These are phyloP conservation scores for Adansonia rubrostipa DNA, from an alignment of 441 rosid genomes.

Conservation along the genomic window DNA sequence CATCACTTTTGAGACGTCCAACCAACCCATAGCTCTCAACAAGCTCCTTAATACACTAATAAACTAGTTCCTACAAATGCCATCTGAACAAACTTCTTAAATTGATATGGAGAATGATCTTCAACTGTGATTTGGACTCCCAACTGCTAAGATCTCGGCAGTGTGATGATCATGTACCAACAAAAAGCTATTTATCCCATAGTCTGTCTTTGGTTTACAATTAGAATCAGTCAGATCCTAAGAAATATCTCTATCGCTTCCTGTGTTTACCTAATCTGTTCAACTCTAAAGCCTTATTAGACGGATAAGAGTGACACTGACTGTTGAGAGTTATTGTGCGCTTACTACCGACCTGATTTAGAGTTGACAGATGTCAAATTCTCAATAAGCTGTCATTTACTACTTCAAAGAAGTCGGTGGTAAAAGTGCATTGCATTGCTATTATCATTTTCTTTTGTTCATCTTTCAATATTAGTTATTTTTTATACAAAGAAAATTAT, in stretches of 20 bases:
- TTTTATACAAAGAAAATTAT: no score
- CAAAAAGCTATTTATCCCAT: background rate
- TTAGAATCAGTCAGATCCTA: background rate
- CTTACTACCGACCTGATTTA: background rate
- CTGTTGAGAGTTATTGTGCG: background rate
- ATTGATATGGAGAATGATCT: no score
- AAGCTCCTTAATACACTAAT: no score
- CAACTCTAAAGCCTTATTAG: no score
- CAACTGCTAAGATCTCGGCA: no score
- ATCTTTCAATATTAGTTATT: background rate
- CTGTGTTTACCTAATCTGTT: background rate
- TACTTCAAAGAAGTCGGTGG: background rate
- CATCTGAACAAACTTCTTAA: no score
- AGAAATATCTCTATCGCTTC: background rate
- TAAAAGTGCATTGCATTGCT: background rate
- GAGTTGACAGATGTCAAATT: background rate
- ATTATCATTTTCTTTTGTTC: background rate
- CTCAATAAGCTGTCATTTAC: background rate
- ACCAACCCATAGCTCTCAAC: no score
- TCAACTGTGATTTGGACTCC: no score
- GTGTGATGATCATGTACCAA: no score
- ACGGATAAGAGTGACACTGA: no score
- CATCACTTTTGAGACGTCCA: no score
- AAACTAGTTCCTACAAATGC: no score
- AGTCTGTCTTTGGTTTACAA: constrained; percentile 5